Conservation (phyloP, 2,329 filamentous ascomycete species). For the Rhexocercosporidium sp. region DNA sequence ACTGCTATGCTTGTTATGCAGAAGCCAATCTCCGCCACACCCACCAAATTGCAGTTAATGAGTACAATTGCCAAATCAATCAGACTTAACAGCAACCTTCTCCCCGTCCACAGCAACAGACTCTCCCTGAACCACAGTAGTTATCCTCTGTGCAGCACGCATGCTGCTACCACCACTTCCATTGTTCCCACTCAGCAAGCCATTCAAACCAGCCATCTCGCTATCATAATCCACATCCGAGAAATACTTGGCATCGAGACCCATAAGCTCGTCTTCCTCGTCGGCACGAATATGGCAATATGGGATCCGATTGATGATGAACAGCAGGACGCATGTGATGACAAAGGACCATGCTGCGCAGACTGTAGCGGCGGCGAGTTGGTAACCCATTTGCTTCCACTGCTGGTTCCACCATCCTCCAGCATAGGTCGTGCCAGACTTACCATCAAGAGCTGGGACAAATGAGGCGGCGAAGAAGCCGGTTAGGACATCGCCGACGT, state of each 20-base stretch:
- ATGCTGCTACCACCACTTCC: constrained; percentile 4
- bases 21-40: not conserved
- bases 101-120: not conserved
- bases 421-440: not conserved
- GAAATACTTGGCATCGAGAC: constrained; percentile 9
- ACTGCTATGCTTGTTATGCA: no score
- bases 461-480: constrained; percentile 13
- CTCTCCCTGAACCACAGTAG: constrained; percentile 1
- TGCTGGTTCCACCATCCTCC: constrained; percentile 15
- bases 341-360: constrained; percentile 7
- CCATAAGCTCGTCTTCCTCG: constrained; percentile 15
- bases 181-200: not conserved
- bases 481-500: constrained; percentile 12
- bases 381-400: constrained; percentile 15
- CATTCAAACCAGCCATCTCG: constrained; percentile 7
- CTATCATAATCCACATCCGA: constrained; percentile 5
- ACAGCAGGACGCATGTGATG: constrained; percentile 14
- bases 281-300: constrained; percentile 1
- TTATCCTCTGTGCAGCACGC: not conserved
- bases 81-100: constrained; percentile 3
- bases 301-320: constrained; percentile 15
- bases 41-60: no score
- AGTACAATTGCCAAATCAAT: no score
- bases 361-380: constrained; percentile 9
- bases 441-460: not conserved